Base-by-base conservation (phyloP, 495 filamentous ascomycete species). In the Lophiotrema nucula region DNA sequence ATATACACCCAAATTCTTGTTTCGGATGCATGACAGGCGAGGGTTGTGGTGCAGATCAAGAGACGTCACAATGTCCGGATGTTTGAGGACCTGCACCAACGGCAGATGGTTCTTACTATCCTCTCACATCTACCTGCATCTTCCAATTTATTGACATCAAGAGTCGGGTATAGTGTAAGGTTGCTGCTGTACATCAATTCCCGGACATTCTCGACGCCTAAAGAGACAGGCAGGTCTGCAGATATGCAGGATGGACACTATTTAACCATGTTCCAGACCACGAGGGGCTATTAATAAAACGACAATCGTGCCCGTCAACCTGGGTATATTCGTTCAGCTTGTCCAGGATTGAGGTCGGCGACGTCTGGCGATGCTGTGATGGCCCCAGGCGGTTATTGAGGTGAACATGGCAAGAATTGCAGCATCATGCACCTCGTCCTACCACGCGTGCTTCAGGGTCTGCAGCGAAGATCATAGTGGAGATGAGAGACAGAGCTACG, bases 231-330 rank as follows among this genome's bases (percentile, higher is more conserved):
- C n/a, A n/a, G 31, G 15, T 8, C 31, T 8, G 31, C 31, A 35
- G 31, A 8, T 15, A 35, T 15, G 31, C 8, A 35, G 31, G 15
- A 15, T 35, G 31, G 15, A 35, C 39, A 47, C 44, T 38, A 26
- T 56, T 44, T 25, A 56, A 42, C 51, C 52, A 57, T 46, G 59
- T 51, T 62, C 59, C 53, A 62, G 59, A 57, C 52, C 59, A 52
- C 38, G 53, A 22, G 37, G 16, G 18, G 15, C 54, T 57, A 57
- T 49, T 18, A 49, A 49, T 57, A 57, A 22, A 39, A 35, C 54
- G 54, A 45, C 46, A 57, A 50, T 49, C 44, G 33, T 51, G 11
- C 18, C 51, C 51, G 21, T 19, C 31, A 48, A 57, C 54, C 44
- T 49, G 44, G 46, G 44, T 50, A 25, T 26, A 22, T 2, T 25